phyloP scores from a whole-genome alignment of 257 asterid genomes.

The Linaria vulgaris region DNA sequence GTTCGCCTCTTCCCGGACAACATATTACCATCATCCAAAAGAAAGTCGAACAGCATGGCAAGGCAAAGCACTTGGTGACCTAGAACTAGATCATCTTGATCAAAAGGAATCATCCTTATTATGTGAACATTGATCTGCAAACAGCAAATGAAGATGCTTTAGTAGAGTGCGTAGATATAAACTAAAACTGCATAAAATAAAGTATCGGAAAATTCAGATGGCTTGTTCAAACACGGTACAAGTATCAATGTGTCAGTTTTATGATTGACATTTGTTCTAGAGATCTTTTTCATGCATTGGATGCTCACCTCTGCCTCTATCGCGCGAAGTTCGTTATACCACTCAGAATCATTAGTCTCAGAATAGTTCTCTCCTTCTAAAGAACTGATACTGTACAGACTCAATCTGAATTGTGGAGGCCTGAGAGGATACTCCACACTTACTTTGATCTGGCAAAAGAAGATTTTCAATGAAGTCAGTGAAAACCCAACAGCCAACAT shows the following conservation, averaged over 20 bases:
- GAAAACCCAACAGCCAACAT: constrained; percentile 8
- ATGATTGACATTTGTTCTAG: neutral
- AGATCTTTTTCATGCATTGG: constrained; percentile 13
- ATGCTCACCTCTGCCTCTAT: constrained; percentile 92
- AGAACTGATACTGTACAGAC: constrained; percentile 34
- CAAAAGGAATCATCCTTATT: constrained; percentile 51
- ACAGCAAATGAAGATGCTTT: constrained; percentile 15
- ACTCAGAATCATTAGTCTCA: constrained; percentile 47
- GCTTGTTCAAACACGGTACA: neutral
- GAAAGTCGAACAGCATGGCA: constrained; percentile 89
- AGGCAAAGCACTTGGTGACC: constrained; percentile 84
- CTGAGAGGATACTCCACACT: constrained; percentile 86
- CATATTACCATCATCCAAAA: constrained; percentile 48
- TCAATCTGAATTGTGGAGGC: constrained; percentile 72
- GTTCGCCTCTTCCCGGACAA: constrained; percentile 49
- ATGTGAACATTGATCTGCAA: constrained; percentile 82
- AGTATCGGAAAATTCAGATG: neutral
- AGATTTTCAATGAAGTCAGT: constrained; percentile 8
- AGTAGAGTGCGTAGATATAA: neutral
- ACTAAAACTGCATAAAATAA: too few relatives aligned
- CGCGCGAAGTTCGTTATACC: constrained; percentile 91
- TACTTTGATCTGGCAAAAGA: constrained; percentile 59
- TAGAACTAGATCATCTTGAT: constrained; percentile 58
- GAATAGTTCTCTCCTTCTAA: constrained; percentile 43
- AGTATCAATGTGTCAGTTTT: neutral